Base-by-base conservation (phyloP, 352 stramenopile genomes). In the Globisporangium barbulae region DNA sequence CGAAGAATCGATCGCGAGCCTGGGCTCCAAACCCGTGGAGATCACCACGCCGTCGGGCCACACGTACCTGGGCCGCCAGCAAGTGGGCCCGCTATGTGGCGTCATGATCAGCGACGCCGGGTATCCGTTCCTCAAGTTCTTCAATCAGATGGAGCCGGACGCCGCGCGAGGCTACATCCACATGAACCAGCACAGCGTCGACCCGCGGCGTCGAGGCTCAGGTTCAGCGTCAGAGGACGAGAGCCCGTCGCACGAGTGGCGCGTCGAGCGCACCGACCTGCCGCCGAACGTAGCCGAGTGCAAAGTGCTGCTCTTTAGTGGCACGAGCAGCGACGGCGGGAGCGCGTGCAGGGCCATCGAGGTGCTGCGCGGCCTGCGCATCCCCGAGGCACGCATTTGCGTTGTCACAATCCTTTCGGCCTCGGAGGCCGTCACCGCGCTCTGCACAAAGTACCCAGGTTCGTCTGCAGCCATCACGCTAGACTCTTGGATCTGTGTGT, bases 61-160 rank as follows among this genome's bases (percentile, higher is more conserved):
- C 45, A 42, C 64, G 30, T 74, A 82, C 33, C 50, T 65, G 0
- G 78, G 80, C 2, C 44, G 77, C 0, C 59, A 69, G 48, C 63
- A 66, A 5, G 61, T 53, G 3, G 45, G 72, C 1, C 47, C 48
- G 15, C 59, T 82, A 42, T 88, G 76, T 47, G 76, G 78, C 0
- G 58, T 89, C 8, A 61, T 69, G 30, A 66, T 89, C 5, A 72
- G 76, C 9, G 60, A 76, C 0, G 65, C 75, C n/a, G 78, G 76
- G 0, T 67, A 74, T 3, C 70, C 77, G n/a, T 75, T 90, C 41
- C 69, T 86, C 21, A 65, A 76, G 28, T 35, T 82, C 3, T 87
- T 84, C 45, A 67, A 72, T 5, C 74, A 84, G 70, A 82, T 85
- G 70, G 76, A 88, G 17, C 76, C 76, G 0, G 58, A 71, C 10